phyloP scores from a whole-genome alignment of 768 basidiomycete genomes.

The Sporobolomyces roseus region DNA sequence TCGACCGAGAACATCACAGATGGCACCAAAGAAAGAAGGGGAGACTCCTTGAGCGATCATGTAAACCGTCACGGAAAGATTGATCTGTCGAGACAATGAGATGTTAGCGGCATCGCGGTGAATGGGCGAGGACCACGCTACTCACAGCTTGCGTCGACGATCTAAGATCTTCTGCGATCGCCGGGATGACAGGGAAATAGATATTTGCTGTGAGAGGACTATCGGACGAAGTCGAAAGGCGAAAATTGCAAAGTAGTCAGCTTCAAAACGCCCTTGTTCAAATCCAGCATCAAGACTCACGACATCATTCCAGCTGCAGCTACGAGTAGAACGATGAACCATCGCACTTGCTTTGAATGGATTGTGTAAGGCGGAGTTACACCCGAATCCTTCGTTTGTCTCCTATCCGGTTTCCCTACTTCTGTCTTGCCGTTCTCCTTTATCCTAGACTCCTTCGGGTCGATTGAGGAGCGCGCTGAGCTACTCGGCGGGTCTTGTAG shows the following conservation, averaged over 20 bases:
- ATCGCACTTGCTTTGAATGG: conserved; percentile 4
- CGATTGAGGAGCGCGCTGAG: no score
- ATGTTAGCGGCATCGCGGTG: no score
- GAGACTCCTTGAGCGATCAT: conserved; percentile 31
- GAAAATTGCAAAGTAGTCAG: background rate
- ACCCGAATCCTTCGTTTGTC: background rate
- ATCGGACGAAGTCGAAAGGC: no score
- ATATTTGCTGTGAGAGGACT: conserved; percentile 35
- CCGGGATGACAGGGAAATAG: conserved; percentile 37
- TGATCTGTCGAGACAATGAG: no score
- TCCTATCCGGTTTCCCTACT: background rate
- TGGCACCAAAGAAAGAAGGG: conserved; percentile 30
- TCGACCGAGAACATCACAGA: conserved; percentile 36
- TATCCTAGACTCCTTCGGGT: no score
- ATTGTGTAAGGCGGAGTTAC: conserved; percentile 29
- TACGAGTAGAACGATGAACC: conserved; percentile 31
- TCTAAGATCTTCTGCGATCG: conserved; percentile 23
- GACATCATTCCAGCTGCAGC: conserved; percentile 29
- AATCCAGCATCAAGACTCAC: background rate
- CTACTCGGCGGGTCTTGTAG: no score
- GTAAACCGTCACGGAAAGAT: conserved; percentile 34
- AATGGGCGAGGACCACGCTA: no score
- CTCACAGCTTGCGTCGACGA: conserved; percentile 19
- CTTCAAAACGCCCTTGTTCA: no score
- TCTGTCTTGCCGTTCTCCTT: background rate